Evolutionary conservation across 148 eudicot genomes (phyloP), one percentile per base, ranked within the genome.

Genomic region (Euryodendron excelsum): DNA sequence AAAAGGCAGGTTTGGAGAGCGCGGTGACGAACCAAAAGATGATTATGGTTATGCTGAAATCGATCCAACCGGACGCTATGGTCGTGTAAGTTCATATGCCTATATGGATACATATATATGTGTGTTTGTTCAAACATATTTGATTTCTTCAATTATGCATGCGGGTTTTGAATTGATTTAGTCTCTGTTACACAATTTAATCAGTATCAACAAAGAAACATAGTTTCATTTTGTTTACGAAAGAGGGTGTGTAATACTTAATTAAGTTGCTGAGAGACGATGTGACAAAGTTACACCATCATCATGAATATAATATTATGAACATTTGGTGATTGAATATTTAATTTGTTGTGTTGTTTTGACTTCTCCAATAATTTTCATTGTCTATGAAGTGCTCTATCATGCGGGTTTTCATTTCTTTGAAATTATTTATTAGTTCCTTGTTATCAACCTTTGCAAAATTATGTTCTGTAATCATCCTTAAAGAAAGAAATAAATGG

Each of bases 21-120:
- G 50, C 36, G 17, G 39, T 27, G 81, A 67, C 59, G 80, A 77
- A 69, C 68, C 68, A 45, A 77, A 27, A 55, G 69, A 71, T 37
- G 74, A 80, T 41, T 27, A 64, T 70, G 78, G 63, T 28, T 89
- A 82, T 73, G 86, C 60, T 14, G 90, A 89, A 75, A 78, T 72
- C 30, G 92, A 89, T 80, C 90, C 92, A 53, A 82, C 90, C 12
- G 78, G 84, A 53, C 88, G 92, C 70, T 89, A 84, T 84, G 92
- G 86, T 76, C 90, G 92, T 70, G 92, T 89, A 89, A 87, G 90
- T 87, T 79, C 79, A 84, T 72, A 25, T 33, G 20, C 8, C 31
- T 14, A 21, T 8, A 21, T 37, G 31, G 45, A 3, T 14, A 45
- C 36, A 7, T 11, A 13, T 7, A 21, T 56, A 8, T 11, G 64